Evolutionary conservation across 2,329 filamentous ascomycete species (phyloP).

Genomic region (Beauveria varroae): DNA sequence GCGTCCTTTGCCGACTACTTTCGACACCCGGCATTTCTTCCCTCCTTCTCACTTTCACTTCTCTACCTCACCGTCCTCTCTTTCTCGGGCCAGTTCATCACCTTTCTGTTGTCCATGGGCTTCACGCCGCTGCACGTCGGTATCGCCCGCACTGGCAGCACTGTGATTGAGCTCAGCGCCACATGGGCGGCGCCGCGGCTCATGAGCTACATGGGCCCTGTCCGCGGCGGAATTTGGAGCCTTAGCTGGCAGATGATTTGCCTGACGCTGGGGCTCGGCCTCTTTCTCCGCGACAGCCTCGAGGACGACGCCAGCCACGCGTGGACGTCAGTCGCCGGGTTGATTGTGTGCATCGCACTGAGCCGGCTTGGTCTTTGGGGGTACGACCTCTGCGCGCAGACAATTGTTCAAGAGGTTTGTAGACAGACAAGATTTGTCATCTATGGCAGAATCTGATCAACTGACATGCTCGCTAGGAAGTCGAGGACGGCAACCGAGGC

Average conservation of each 20-base stretch:
- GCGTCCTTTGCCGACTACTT: constrained; percentile 35
- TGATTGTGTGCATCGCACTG: constrained; percentile 43
- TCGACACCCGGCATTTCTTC: constrained; percentile 47
- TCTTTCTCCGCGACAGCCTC: constrained; percentile 34
- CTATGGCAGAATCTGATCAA: background rate
- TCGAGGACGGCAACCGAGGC: constrained; percentile 50
- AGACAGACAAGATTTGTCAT: background rate
- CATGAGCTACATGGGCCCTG: constrained; percentile 45
- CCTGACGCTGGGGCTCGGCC: constrained; percentile 35
- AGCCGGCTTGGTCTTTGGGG: constrained; percentile 56
- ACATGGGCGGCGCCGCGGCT: constrained; percentile 53
- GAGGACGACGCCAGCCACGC: constrained; percentile 16
- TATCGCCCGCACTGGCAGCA: constrained; percentile 43
- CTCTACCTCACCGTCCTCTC: constrained; percentile 56
- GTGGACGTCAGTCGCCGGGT: constrained; percentile 34
- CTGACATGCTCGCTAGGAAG: constrained; percentile 31
- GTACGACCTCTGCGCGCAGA: constrained; percentile 53
- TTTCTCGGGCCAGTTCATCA: constrained; percentile 56
- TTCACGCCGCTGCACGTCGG: constrained; percentile 46
- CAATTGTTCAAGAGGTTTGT: constrained; percentile 52
- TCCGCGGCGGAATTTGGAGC: constrained; percentile 65
- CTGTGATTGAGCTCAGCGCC: constrained; percentile 49
- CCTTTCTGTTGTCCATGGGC: constrained; percentile 50
- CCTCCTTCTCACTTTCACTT: constrained; percentile 51
- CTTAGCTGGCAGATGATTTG: constrained; percentile 59